These are phyloP conservation scores for Fusarium udum DNA, from an alignment of 2,329 filamentous ascomycete species.

Conservation along the genomic window DNA sequence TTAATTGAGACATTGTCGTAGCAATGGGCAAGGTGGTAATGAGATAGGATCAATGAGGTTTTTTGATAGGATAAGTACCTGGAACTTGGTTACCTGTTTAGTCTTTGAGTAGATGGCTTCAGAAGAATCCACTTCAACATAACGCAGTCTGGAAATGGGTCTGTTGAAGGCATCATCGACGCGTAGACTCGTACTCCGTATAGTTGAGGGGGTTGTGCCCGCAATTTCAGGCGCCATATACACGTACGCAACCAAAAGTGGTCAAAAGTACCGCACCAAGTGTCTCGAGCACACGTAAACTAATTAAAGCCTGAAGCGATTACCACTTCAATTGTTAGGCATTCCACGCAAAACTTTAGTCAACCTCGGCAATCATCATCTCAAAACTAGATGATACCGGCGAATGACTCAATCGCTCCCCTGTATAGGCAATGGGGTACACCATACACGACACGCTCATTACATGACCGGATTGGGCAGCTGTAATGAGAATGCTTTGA, in stretches of 20 bases:
- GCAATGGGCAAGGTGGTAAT: neutral
- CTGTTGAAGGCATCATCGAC: neutral
- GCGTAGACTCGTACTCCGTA: neutral
- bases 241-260: neutral
- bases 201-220: neutral
- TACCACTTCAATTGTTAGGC: accelerated
- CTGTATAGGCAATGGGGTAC: neutral
- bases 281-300: neutral
- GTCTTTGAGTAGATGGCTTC: accelerated
- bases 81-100: neutral
- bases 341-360: accelerated
- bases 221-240: neutral
- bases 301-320: neutral
- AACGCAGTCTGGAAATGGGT: neutral
- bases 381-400: neutral
- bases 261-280: neutral
- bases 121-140: neutral
- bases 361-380: neutral
- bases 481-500: neutral
- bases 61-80: accelerated
- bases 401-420: neutral
- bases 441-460: neutral
- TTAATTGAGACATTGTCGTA: neutral
- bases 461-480: neutral
- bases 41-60: neutral